These are phyloP conservation scores for Epithele typhae DNA, from an alignment of 768 basidiomycete species.

Conservation along the genomic window DNA sequence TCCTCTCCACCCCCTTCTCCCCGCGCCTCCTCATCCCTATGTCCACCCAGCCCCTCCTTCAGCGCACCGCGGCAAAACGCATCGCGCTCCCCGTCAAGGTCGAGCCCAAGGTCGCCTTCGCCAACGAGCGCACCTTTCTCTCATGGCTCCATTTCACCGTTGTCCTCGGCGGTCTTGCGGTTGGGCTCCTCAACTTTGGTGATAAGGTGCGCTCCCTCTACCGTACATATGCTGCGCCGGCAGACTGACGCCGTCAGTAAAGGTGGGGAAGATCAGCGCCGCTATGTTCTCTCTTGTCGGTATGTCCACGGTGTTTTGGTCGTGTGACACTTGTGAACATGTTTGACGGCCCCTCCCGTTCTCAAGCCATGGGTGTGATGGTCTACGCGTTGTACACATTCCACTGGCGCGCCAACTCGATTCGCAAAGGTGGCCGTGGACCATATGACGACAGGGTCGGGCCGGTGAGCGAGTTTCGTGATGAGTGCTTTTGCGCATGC, in stretches of 20 bases:
- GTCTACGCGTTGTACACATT: conserved; percentile 92
- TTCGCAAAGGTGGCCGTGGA: conserved; percentile 85
- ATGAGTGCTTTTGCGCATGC: too few species aligned
- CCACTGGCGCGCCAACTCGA: conserved; percentile 94
- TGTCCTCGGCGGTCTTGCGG: conserved; percentile 92
- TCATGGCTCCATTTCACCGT: conserved; percentile 99
- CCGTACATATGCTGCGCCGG: not conserved
- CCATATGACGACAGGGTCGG: conserved; percentile 97
- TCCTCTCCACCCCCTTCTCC: conserved; percentile 3
- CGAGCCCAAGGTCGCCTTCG: conserved; percentile 93
- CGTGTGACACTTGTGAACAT: not conserved
- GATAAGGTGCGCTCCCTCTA: conserved; percentile 61
- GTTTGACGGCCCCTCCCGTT: conserved; percentile 12
- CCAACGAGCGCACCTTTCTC: conserved; percentile 92
- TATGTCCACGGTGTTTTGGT: conserved; percentile 38
- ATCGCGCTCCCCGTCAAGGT: conserved; percentile 95
- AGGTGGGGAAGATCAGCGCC: conserved; percentile 95
- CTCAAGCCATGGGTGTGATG: conserved; percentile 95
- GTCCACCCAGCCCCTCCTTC: conserved; percentile 97
- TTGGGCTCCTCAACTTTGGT: conserved; percentile 96
- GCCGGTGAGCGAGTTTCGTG: conserved; percentile 60
- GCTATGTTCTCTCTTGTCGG: conserved; percentile 95
- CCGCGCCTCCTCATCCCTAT: conserved; percentile 46
- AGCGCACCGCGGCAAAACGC: conserved; percentile 88
- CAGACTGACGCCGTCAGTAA: not conserved